Evolutionary conservation across 768 basidiomycete genomes (phyloP).

Genomic region (Leucosporidium scottii): DNA sequence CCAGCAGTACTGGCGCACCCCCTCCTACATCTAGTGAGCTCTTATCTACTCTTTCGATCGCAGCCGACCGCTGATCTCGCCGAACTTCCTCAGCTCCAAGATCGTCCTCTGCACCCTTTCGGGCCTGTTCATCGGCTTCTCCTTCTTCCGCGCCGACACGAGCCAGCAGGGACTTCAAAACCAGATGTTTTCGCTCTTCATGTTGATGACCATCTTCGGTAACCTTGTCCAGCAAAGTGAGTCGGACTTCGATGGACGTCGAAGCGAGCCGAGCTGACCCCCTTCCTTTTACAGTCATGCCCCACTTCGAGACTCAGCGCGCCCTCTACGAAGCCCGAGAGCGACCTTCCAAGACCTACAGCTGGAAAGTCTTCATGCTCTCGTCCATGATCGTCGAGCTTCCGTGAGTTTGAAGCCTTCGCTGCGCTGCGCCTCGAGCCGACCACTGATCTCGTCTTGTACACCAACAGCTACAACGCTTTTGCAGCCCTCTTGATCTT

Average conservation of each 20-base stretch:
- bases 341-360: conserved; percentile 58
- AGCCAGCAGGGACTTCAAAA: conserved; percentile 18
- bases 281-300: conserved; percentile 56
- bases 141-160: conserved; percentile 12
- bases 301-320: conserved; percentile 54
- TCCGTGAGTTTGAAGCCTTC: conserved; percentile 8
- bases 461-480: background rate
- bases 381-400: conserved; percentile 14
- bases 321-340: conserved; percentile 60
- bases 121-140: conserved; percentile 28
- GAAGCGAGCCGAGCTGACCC: conserved; percentile 28
- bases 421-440: background rate
- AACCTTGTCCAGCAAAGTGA: no score
- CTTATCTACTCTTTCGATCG: conserved; percentile 29
- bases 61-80: background rate
- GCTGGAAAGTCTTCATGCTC: conserved; percentile 46
- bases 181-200: conserved; percentile 23
- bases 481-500: background rate
- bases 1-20: conserved; percentile 41
- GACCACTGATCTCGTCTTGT: no score
- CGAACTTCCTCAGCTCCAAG: background rate
- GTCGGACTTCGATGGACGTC: no score
- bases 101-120: background rate
- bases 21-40: conserved; percentile 40
- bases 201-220: background rate